phyloP scores from a whole-genome alignment of 2,329 filamentous ascomycete genomes.

The Cladosporium velox region DNA sequence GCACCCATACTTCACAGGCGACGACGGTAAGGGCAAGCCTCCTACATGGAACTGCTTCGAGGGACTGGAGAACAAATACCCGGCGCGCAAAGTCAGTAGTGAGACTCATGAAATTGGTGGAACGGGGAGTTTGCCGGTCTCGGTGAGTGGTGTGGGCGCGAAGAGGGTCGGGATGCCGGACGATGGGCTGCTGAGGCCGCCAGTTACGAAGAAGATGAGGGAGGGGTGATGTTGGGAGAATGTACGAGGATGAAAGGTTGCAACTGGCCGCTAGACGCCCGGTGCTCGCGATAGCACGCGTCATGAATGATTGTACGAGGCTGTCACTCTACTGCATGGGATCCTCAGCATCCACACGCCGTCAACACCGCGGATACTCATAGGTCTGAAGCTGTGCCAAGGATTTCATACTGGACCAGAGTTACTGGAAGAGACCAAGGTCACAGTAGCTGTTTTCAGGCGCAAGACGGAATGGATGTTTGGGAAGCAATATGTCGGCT shows the following conservation, averaged over 20 bases:
- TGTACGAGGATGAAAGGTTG: not conserved
- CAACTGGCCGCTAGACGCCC: not conserved
- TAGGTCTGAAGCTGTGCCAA: too few species aligned
- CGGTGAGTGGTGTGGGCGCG: conserved; percentile 57
- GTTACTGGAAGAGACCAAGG: too few species aligned
- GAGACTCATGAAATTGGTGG: conserved; percentile 96
- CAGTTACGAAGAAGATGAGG: conserved; percentile 55
- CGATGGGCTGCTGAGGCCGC: conserved; percentile 64
- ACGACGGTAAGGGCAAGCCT: conserved; percentile 31
- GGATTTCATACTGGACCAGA: too few species aligned
- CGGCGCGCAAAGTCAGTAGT: conserved; percentile 83
- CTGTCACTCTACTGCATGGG: too few species aligned
- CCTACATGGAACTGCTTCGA: conserved; percentile 87
- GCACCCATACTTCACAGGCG: conserved; percentile 76
- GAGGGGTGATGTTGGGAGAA: conserved; percentile 38
- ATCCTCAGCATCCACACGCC: not conserved
- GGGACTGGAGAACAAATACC: conserved; percentile 84
- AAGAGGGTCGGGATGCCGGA: conserved; percentile 86
- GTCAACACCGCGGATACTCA: not conserved
- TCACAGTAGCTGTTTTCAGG: too few species aligned
- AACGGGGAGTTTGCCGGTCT: conserved; percentile 64
- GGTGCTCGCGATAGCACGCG: not conserved
- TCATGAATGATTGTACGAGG: too few species aligned
- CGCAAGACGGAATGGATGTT: too few species aligned
- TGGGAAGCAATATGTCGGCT: too few species aligned